A percentile compares a stretch with the other conserved stretches of the same genome.
phyloP scores from a whole-genome alignment of 352 stramenopile genomes.

The Pilasporangium apinafurcum region DNA sequence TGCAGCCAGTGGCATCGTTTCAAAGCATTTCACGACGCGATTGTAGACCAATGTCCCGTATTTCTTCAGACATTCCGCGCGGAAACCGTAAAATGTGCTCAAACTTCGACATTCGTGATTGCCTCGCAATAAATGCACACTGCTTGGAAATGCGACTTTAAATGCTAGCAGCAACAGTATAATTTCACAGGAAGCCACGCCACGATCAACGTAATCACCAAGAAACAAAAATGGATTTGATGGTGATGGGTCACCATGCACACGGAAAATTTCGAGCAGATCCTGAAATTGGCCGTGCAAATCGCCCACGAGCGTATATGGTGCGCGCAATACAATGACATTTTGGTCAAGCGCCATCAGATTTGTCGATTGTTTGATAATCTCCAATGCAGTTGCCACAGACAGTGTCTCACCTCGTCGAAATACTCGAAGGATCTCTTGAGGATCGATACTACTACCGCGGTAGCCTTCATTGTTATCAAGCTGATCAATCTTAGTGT shows the following conservation, averaged over 20 bases:
- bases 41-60: conserved; percentile 78
- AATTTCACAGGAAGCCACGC: conserved; percentile 96
- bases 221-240: conserved; percentile 98
- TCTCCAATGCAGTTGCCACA: conserved; percentile 40
- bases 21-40: conserved; percentile 78
- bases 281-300: conserved; percentile 99
- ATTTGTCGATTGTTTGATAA: conserved; percentile 50
- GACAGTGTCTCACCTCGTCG: conserved; percentile 32
- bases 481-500: conserved; percentile 23
- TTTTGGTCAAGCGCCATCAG: conserved; percentile 57
- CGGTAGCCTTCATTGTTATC: conserved; percentile 2
- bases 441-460: conserved; percentile 16
- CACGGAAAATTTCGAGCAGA: conserved; percentile 81
- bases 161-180: conserved; percentile 96
- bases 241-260: conserved; percentile 35
- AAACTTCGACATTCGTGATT: conserved; percentile 99
- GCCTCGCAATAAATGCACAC: conserved; percentile 97
- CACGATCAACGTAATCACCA: conserved; percentile 90
- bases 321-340: conserved; percentile 37
- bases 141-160: conserved; percentile 98
- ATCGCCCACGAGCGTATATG: conserved; percentile 68
- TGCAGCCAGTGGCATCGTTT: conserved; percentile 71
- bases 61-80: conserved; percentile 93
- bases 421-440: conserved; percentile 27
- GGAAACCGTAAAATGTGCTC: conserved; percentile 99